A percentile compares a stretch with the other conserved stretches of the same genome.
Conservation (phyloP, 257 asterid species). For the Salvia rosmarinus region DNA sequence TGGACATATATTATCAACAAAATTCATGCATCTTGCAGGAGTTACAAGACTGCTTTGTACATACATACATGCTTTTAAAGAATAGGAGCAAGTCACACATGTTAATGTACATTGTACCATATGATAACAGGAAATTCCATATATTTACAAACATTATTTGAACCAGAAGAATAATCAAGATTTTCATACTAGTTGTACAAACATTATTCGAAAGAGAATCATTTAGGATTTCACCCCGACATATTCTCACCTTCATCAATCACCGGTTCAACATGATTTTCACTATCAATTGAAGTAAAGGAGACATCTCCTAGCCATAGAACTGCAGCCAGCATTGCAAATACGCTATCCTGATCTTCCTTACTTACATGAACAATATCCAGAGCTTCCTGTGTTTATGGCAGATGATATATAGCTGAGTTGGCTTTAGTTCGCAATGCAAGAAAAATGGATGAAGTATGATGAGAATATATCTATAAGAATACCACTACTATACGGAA, state of each 20-base stretch:
- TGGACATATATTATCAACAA: slow-evolving; percentile 24
- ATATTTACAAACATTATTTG: neutral
- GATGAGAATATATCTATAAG: slow-evolving; percentile 32
- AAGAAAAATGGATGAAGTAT: slow-evolving; percentile 20
- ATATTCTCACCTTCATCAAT: slow-evolving; percentile 79
- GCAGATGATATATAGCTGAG: slow-evolving; percentile 33
- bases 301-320: slow-evolving; percentile 93
- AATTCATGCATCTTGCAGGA: slow-evolving; percentile 24
- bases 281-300: slow-evolving; percentile 73
- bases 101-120: neutral
- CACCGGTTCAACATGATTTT: slow-evolving; percentile 94
- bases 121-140: slow-evolving; percentile 14
- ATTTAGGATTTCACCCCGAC: slow-evolving; percentile 21
- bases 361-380: slow-evolving; percentile 88
- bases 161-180: neutral
- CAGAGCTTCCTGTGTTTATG: slow-evolving; percentile 77
- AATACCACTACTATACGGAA: slow-evolving; percentile 74
- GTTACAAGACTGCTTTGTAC: slow-evolving; percentile 14
- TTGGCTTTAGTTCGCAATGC: slow-evolving; percentile 34
- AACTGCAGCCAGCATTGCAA: slow-evolving; percentile 97
- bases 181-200: slow-evolving; percentile 21
- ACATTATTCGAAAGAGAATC: slow-evolving; percentile 17
- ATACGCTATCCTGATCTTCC: slow-evolving; percentile 89
- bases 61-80: slow-evolving; percentile 7
- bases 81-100: neutral